These are phyloP conservation scores for Roridomyces roridus DNA, from an alignment of 768 basidiomycete species.

Conservation along the genomic window DNA sequence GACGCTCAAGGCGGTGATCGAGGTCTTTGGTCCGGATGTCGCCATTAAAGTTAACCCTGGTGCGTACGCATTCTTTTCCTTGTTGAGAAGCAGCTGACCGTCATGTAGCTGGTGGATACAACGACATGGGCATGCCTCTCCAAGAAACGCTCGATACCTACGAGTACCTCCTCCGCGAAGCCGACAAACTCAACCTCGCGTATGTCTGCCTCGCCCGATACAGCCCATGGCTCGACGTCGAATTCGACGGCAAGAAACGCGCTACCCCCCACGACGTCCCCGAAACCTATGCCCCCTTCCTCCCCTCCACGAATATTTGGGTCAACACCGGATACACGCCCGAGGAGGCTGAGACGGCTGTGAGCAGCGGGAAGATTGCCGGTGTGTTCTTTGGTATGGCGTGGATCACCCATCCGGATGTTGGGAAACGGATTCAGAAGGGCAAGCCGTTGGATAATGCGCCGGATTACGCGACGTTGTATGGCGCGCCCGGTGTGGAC, in stretches of 20 bases:
- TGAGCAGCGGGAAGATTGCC: slow-evolving; percentile 40
- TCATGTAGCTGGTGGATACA: slow-evolving; percentile 38
- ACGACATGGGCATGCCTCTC: no score
- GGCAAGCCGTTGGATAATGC: slow-evolving; percentile 41
- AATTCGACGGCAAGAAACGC: slow-evolving; percentile 36
- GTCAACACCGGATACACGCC: slow-evolving; percentile 43
- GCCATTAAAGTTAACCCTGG: slow-evolving; percentile 26
- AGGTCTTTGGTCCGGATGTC: slow-evolving; percentile 41
- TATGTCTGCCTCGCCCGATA: slow-evolving; percentile 33
- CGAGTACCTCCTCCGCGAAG: no score
- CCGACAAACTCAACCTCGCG: slow-evolving; percentile 29
- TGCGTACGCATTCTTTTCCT: background rate
- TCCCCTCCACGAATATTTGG: slow-evolving; percentile 43
- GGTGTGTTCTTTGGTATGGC: slow-evolving; percentile 42
- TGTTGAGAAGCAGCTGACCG: slow-evolving; percentile 28
- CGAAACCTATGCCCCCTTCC: slow-evolving; percentile 38
- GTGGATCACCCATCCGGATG: slow-evolving; percentile 47
- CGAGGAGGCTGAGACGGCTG: slow-evolving; percentile 42
- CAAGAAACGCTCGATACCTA: no score
- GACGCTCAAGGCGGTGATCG: slow-evolving; percentile 36
- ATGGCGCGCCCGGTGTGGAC: slow-evolving; percentile 28
- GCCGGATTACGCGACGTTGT: slow-evolving; percentile 33
- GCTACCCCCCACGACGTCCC: slow-evolving; percentile 47
- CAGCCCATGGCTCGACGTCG: slow-evolving; percentile 22
- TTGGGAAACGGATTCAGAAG: slow-evolving; percentile 40